These are phyloP conservation scores for Boletus insuetus DNA, from an alignment of 768 basidiomycete species.

Conservation along the genomic window DNA sequence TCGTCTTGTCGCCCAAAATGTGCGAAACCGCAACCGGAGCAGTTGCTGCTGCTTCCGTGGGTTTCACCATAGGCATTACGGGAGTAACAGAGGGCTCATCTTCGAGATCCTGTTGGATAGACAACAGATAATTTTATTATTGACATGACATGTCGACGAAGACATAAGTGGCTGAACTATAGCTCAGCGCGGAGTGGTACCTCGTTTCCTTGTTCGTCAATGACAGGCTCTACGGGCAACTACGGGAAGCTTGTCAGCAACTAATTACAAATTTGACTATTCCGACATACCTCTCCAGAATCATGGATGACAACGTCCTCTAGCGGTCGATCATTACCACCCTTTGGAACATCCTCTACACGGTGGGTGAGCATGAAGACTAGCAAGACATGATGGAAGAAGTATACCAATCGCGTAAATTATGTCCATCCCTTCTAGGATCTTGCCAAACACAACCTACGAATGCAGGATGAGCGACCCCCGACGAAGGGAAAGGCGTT, in stretches of 20 bases:
- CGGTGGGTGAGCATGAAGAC: slow-evolving; percentile 8
- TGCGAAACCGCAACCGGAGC: not conserved
- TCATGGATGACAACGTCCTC: slow-evolving; percentile 79
- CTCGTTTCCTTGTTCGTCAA: slow-evolving; percentile 73
- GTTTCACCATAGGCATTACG: slow-evolving; percentile 1
- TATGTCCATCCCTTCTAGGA: slow-evolving; percentile 91
- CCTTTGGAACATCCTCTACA: slow-evolving; percentile 74
- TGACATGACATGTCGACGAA: slow-evolving; percentile 40
- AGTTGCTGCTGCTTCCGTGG: not conserved
- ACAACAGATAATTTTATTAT: slow-evolving; percentile 49
- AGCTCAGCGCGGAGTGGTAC: slow-evolving; percentile 96
- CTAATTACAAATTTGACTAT: slow-evolving; percentile 9
- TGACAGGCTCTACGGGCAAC: slow-evolving; percentile 51
- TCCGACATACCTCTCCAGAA: slow-evolving; percentile 74
- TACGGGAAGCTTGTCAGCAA: slow-evolving; percentile 24
- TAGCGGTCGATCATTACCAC: slow-evolving; percentile 64
- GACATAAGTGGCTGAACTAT: slow-evolving; percentile 47
- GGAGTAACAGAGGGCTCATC: slow-evolving; percentile 17
- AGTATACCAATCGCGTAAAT: slow-evolving; percentile 67
- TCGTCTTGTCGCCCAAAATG: not conserved
- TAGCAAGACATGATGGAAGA: not conserved
- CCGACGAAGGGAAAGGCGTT: not conserved
- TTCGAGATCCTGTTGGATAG: slow-evolving; percentile 46
- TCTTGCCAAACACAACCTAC: slow-evolving; percentile 90
- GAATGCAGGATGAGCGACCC: slow-evolving; percentile 9